Evolutionary conservation across 768 basidiomycete species (phyloP), one percentile per base, ranked within the genome.

Genomic region (Boletus reticulatus): DNA sequence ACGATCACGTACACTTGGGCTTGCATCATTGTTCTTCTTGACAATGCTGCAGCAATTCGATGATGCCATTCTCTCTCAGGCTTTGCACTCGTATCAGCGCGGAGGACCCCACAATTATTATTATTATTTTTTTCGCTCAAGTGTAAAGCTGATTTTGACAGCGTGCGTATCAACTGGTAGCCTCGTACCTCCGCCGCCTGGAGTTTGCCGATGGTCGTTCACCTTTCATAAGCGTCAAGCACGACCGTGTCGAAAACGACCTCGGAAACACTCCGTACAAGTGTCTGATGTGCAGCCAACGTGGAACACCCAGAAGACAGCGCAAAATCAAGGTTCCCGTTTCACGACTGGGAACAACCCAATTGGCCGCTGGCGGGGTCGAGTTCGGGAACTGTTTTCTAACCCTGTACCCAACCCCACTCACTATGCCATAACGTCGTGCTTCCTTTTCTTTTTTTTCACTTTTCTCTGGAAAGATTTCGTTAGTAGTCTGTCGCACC

Each of bases 1-100:
- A 56, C 49, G 24, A 71, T 71, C 61, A 72, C 67, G 67, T 71
- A 71, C 60, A 56, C 34, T 32, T 44, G 42, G 36, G 31, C 13
- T 29, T 50, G 39, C 54, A 45, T 48, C n/a, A 27, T 34, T 57
- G 41, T 43, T 42, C 45, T 47, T 58, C 41, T 44, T 55, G 50
- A 44, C 61, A 53, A 43, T 45, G 50, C 56, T 56, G 61, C 66
- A 55, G 9, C 32, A 19, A 24, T 11, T 31, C 41, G 37, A 41
- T 39, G 34, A 38, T 43, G 43, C 36, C 24, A 45, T 56, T 52
- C 50, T 54, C 59, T 63, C 71, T 63, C 71, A 71, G 59, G 67
- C 62, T 60, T 56, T 61, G 56, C 53, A 54, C 56, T 65, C 53
- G 20, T 13, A 49, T 60, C 56, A 50, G 47, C 39, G 47, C 50